A percentile compares a stretch with the other conserved stretches of the same genome.
phyloP scores from a whole-genome alignment of 805 yeast genomes.

The Lipomyces chichibuensis region DNA sequence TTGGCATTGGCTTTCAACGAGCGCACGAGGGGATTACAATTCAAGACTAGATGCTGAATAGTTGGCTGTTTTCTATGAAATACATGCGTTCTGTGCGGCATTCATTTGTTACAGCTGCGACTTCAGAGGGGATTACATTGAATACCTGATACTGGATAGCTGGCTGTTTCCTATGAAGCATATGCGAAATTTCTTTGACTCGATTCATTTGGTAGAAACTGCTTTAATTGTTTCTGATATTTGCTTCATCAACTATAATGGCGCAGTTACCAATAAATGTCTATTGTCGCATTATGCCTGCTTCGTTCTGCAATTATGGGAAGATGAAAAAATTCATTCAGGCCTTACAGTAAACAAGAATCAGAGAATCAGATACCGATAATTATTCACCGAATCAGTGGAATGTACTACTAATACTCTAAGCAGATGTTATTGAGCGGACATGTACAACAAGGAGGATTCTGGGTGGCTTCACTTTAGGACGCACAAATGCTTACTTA shows the following conservation, averaged over 20 bases:
- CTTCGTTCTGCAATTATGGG: neutral
- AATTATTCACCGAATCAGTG: neutral
- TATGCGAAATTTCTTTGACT: no score
- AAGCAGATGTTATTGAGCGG: no score
- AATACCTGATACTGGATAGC: no score
- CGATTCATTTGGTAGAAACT: neutral
- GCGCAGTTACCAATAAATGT: neutral
- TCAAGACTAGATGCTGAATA: neutral
- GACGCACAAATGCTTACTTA: no score
- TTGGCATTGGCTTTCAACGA: neutral
- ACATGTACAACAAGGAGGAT: no score
- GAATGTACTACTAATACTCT: no score
- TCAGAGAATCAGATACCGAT: neutral
- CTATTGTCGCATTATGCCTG: neutral
- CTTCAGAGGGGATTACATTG: no score
- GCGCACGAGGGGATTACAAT: neutral
- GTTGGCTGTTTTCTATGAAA: neutral
- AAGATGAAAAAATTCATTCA: neutral
- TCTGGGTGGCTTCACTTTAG: no score
- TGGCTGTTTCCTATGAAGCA: no score
- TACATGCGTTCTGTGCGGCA: neutral
- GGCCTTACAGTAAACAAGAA: neutral
- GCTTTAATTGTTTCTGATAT: neutral
- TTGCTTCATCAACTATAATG: neutral
- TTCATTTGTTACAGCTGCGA: no score